A percentile compares a stretch with the other conserved stretches of the same genome.
phyloP scores from a whole-genome alignment of 495 filamentous ascomycete genomes.

The Penicillium goetzii region DNA sequence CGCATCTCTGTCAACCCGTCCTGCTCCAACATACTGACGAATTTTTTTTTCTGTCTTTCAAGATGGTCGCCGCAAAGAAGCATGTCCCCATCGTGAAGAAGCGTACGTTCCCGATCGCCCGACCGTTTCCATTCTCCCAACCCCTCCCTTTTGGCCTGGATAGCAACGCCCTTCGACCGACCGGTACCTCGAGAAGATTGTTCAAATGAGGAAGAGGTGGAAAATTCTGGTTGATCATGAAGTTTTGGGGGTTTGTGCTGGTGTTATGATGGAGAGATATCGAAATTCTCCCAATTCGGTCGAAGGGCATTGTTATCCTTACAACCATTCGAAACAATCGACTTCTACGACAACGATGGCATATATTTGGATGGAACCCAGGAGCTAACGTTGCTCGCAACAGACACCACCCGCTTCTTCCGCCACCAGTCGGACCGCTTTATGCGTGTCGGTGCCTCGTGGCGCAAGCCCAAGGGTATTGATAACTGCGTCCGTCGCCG shows the following conservation, averaged over 20 bases:
- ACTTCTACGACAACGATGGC: constrained; percentile 1
- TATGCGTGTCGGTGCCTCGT: constrained; percentile 81
- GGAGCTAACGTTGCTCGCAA: constrained; percentile 37
- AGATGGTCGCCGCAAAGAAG: constrained; percentile 99
- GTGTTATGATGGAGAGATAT: background rate
- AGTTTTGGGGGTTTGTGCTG: background rate
- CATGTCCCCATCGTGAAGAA: constrained; percentile 99
- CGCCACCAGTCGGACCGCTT: constrained; percentile 97
- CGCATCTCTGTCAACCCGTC: constrained; percentile 12
- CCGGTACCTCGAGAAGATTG: constrained; percentile 12
- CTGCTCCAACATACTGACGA: constrained; percentile 27
- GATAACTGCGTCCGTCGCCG: constrained; percentile 89
- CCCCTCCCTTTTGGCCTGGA: constrained; percentile 20
- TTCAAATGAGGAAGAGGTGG: constrained; percentile 19
- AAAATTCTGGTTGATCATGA: background rate
- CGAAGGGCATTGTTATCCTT: constrained; percentile 26
- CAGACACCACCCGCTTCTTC: constrained; percentile 87
- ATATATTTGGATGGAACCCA: constrained; percentile 22
- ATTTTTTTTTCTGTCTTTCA: constrained; percentile 16
- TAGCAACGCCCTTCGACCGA: constrained; percentile 32
- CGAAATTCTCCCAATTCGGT: constrained; percentile 11
- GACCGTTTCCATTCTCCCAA: constrained; percentile 15
- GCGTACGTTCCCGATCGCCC: constrained; percentile 67
- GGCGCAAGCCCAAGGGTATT: constrained; percentile 99
- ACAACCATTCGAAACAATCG: constrained; percentile 7